Conservation (phyloP, 2,329 filamentous ascomycete species). For the Penicillium sp. region DNA sequence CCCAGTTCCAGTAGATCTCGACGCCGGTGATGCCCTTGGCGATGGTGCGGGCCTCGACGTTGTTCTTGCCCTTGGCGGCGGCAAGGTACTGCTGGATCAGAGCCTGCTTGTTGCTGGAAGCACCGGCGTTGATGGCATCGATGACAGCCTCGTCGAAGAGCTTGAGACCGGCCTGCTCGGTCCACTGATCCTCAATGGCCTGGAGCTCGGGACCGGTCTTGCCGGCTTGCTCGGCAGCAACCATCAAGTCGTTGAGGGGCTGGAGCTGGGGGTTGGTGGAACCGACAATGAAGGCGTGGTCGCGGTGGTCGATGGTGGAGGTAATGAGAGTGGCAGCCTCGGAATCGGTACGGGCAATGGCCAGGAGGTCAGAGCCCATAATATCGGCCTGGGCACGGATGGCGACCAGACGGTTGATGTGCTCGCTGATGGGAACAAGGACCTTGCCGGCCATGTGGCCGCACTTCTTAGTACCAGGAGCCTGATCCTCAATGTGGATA, state of each 20-base stretch:
- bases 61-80: slow-evolving; percentile 76
- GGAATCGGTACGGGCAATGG: slow-evolving; percentile 91
- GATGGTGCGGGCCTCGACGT: slow-evolving; percentile 73
- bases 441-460: slow-evolving; percentile 99
- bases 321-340: slow-evolving; percentile 97
- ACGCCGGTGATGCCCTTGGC: slow-evolving; percentile 72
- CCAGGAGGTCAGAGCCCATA: slow-evolving; percentile 88
- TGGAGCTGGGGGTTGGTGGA: slow-evolving; percentile 79
- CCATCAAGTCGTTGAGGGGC: slow-evolving; percentile 87
- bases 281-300: slow-evolving; percentile 91
- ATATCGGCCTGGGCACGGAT: slow-evolving; percentile 98
- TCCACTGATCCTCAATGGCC: slow-evolving; percentile 88
- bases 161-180: slow-evolving; percentile 70
- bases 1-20: slow-evolving; percentile 93
- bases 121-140: slow-evolving; percentile 70
- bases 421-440: slow-evolving; percentile 91
- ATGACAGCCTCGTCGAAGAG: slow-evolving; percentile 88
- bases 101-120: slow-evolving; percentile 62
- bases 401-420: slow-evolving; percentile 95
- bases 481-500: slow-evolving; percentile 98
- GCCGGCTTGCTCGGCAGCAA: slow-evolving; percentile 74
- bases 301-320: slow-evolving; percentile 89
- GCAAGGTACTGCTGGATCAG: slow-evolving; percentile 64
- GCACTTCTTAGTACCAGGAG: slow-evolving; percentile 98
- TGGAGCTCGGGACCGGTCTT: slow-evolving; percentile 79